These are phyloP conservation scores for Xylaria sp. DNA, from an alignment of 2,329 filamentous ascomycete genomes.

Conservation along the genomic window DNA sequence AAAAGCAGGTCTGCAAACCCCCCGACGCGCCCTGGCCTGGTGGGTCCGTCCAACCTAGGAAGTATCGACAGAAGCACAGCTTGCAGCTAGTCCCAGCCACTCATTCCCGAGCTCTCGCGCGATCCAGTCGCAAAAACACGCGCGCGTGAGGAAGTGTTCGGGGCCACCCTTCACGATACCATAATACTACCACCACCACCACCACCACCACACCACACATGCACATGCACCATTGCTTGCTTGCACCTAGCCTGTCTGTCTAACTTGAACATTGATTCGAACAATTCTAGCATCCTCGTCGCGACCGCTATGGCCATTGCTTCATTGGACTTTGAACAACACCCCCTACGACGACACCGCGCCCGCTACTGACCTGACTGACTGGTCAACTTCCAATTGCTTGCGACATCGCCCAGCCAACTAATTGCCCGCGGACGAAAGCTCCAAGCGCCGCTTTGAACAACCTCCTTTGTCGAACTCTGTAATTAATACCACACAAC, in stretches of 20 bases:
- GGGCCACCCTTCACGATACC: conserved; percentile 30
- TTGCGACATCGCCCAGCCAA: conserved; percentile 34
- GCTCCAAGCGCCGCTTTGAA: conserved; percentile 6
- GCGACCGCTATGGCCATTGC: conserved; percentile 35
- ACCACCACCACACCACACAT: background rate
- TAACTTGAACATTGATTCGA: conserved; percentile 29
- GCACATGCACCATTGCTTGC: conserved; percentile 14
- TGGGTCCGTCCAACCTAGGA: background rate
- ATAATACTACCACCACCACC: background rate
- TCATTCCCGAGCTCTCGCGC: conserved; percentile 10
- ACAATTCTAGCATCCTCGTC: conserved; percentile 17
- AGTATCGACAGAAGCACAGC: background rate
- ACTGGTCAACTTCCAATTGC: background rate
- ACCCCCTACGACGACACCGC: conserved; percentile 30
- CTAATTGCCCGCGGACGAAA: conserved; percentile 17
- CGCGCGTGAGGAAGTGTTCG: conserved; percentile 10
- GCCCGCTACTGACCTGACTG: conserved; percentile 1
- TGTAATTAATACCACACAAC: conserved; percentile 10
- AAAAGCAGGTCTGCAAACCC: background rate
- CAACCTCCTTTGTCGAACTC: background rate
- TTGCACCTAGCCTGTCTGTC: background rate
- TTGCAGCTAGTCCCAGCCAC: background rate
- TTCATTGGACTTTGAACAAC: conserved; percentile 27
- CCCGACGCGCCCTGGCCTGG: background rate
- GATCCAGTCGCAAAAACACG: conserved; percentile 22